Evolutionary conservation across 2,329 filamentous ascomycete species (phyloP).

Genomic region (Colletotrichum phormii): DNA sequence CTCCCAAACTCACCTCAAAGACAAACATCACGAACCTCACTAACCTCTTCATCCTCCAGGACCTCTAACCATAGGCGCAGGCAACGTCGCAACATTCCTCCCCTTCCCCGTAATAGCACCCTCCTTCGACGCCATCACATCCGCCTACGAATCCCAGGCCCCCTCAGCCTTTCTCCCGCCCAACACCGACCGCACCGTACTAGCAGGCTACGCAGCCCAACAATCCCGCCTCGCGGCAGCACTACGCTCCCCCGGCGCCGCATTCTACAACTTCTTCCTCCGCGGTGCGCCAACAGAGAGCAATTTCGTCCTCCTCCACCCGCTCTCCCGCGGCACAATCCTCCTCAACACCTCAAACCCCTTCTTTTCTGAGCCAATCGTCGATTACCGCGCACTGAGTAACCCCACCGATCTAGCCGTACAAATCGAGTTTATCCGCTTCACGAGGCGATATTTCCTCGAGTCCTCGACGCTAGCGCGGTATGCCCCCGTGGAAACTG

Average conservation of each 20-base stretch:
- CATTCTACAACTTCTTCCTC: too few species aligned
- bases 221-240: slow-evolving; percentile 42
- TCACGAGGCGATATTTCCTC: slow-evolving; percentile 44
- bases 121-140: slow-evolving; percentile 37
- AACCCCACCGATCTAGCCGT: slow-evolving; percentile 45
- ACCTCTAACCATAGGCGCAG: slow-evolving; percentile 37
- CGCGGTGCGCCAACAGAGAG: neutral
- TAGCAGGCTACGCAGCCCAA: slow-evolving; percentile 53
- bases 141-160: slow-evolving; percentile 37
- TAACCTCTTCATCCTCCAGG: slow-evolving; percentile 10
- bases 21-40: neutral
- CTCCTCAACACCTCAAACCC: slow-evolving; percentile 43
- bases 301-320: slow-evolving; percentile 37
- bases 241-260: slow-evolving; percentile 25
- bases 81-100: slow-evolving; percentile 38
- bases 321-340: slow-evolving; percentile 45
- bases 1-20: neutral
- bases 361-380: slow-evolving; percentile 42
- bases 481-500: slow-evolving; percentile 44
- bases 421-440: slow-evolving; percentile 43
- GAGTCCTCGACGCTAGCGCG: slow-evolving; percentile 47
- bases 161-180: slow-evolving; percentile 37
- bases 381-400: slow-evolving; percentile 43
- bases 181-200: slow-evolving; percentile 35
- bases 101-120: slow-evolving; percentile 39